A percentile compares a stretch with the other conserved stretches of the same genome.
These are phyloP conservation scores for Millerozyma miso DNA, from an alignment of 805 yeast species.

Conservation along the genomic window DNA sequence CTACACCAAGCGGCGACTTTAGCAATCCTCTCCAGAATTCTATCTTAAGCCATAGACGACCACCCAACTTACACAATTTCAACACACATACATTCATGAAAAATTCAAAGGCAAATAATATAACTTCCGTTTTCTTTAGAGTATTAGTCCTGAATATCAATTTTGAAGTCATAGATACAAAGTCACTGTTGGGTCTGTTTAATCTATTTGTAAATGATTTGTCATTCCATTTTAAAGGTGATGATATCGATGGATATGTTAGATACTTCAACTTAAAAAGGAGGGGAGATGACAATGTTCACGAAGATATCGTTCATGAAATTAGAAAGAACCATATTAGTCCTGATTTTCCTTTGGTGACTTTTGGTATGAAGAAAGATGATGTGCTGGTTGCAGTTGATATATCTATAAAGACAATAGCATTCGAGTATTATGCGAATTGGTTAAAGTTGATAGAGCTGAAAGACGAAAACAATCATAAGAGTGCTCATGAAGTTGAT, in stretches of 20 bases:
- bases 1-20: not conserved
- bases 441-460: slow-evolving; percentile 44
- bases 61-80: slow-evolving; percentile 8
- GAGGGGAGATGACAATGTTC: slow-evolving; percentile 2
- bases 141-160: slow-evolving; percentile 15
- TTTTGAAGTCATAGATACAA: slow-evolving; percentile 4
- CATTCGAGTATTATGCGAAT: slow-evolving; percentile 54
- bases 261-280: slow-evolving; percentile 14
- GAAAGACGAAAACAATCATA: slow-evolving; percentile 6
- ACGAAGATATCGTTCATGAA: slow-evolving; percentile 19
- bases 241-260: slow-evolving; percentile 22
- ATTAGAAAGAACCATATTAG: slow-evolving; percentile 2
- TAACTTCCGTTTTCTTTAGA: slow-evolving; percentile 40
- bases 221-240: slow-evolving; percentile 15
- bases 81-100: slow-evolving; percentile 6
- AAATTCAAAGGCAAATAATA: slow-evolving; percentile 20
- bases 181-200: not conserved
- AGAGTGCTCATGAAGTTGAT: slow-evolving; percentile 4
- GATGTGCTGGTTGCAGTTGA: slow-evolving; percentile 34
- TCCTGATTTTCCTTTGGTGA: slow-evolving; percentile 18
- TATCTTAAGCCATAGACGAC: slow-evolving; percentile 1
- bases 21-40: not conserved
- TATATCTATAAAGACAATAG: slow-evolving; percentile 43
- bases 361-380: slow-evolving; percentile 14
- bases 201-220: slow-evolving; percentile 8